phyloP scores from a whole-genome alignment of 208 protist genomes.

The Balamuthia mandrillaris region DNA sequence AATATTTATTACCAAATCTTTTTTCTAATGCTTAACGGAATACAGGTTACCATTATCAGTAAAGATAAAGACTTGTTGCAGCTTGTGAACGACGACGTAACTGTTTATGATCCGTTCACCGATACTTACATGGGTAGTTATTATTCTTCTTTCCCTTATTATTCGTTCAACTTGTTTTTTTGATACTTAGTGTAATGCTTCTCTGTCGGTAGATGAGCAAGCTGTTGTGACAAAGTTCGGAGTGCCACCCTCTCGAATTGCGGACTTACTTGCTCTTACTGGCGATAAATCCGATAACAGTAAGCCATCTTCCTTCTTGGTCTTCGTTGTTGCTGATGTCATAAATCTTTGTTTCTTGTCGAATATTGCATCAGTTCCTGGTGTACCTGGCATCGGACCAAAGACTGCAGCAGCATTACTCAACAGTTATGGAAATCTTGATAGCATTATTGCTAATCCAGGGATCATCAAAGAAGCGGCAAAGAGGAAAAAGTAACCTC shows the following conservation, averaged over 20 bases:
- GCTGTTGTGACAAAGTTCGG: conserved; percentile 8
- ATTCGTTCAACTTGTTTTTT: neutral
- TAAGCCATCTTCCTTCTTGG: neutral
- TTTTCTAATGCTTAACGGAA: too few relatives aligned
- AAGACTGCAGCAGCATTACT: conserved; percentile 6
- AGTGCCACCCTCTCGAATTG: neutral
- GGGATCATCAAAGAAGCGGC: neutral
- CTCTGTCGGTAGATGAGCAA: neutral
- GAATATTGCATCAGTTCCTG: neutral
- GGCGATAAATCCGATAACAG: conserved; percentile 8
- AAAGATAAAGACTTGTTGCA: conserved; percentile 26
- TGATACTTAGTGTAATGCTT: neutral
- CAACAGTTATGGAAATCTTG: neutral
- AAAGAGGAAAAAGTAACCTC: neutral
- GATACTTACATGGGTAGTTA: neutral
- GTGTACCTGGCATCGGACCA: conserved; percentile 3
- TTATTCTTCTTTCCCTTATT: too few relatives aligned
- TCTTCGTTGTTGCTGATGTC: neutral
- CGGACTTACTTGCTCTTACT: neutral
- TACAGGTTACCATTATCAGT: neutral
- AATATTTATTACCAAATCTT: too few relatives aligned
- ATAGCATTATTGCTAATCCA: neutral
- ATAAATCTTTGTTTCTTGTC: neutral
- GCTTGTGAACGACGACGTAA: neutral
- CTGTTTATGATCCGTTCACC: neutral